Conservation (phyloP, 495 filamentous ascomycete genomes). For the Extremus antarcticus region DNA sequence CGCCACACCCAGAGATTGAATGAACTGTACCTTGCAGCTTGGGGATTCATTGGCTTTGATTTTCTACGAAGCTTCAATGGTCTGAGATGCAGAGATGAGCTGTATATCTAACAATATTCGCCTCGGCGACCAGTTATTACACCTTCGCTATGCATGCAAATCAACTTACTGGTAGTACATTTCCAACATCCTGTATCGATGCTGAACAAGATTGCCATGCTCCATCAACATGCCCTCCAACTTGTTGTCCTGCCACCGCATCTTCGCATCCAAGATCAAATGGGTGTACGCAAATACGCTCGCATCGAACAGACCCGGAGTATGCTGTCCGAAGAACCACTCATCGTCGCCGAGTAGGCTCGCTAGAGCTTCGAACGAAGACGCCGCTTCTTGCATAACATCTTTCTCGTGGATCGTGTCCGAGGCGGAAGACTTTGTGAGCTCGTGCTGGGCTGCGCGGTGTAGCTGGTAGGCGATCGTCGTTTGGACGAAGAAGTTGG, state of each 20-base stretch:
- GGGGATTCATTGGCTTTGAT: background rate
- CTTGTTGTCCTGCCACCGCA: conserved; percentile 42
- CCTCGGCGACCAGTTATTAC: background rate
- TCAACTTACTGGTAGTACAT: conserved; percentile 21
- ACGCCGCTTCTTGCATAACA: conserved; percentile 55
- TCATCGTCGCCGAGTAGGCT: conserved; percentile 50
- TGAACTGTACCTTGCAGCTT: background rate
- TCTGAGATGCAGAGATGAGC: background rate
- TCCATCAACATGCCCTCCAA: conserved; percentile 27
- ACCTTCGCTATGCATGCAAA: background rate
- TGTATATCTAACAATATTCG: background rate
- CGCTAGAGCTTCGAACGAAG: conserved; percentile 66
- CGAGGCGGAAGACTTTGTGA: conserved; percentile 47
- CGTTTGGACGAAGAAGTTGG: conserved; percentile 49
- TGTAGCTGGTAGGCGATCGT: conserved; percentile 55
- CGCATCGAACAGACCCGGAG: conserved; percentile 73
- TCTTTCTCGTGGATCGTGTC: conserved; percentile 47
- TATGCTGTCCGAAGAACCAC: conserved; percentile 55
- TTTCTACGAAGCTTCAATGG: background rate
- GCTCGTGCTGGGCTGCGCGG: conserved; percentile 57
- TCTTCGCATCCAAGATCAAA: conserved; percentile 51
- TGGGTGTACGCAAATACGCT: conserved; percentile 86
- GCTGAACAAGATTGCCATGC: conserved; percentile 41
- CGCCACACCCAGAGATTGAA: background rate
- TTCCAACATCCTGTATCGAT: conserved; percentile 40